phyloP scores from a whole-genome alignment of 225 moss, liverwort and hornwort species.

The Pseudoscleropodium purum region DNA sequence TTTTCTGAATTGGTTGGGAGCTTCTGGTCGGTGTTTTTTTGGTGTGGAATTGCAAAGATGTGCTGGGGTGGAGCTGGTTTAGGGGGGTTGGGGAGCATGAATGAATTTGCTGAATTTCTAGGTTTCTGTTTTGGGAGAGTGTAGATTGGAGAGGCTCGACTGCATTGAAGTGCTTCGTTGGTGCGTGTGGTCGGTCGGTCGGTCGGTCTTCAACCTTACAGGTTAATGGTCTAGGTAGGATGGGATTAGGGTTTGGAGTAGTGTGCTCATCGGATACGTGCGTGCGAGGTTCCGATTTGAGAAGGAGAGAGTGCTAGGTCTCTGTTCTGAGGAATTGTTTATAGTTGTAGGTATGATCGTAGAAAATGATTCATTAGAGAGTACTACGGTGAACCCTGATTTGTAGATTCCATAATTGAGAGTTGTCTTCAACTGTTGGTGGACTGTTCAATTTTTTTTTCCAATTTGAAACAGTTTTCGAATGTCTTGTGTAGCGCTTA shows the following conservation, averaged over 20 bases:
- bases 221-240: not conserved
- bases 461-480: not conserved
- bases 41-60: not conserved
- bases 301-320: not conserved
- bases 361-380: not conserved
- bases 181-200: not conserved
- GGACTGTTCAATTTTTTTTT: not conserved
- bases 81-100: not conserved
- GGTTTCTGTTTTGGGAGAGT: not conserved
- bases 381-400: not conserved
- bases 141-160: not conserved
- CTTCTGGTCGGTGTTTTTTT: not conserved
- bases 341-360: not conserved
- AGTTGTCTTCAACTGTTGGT: not conserved
- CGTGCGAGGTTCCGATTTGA: not conserved
- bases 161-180: not conserved
- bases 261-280: not conserved
- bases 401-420: not conserved
- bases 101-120: not conserved
- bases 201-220: not conserved
- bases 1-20: not conserved
- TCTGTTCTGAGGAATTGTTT: not conserved
- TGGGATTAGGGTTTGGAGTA: constrained; percentile 17
- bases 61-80: not conserved
- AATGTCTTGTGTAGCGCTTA: not conserved